These are phyloP conservation scores for Hymenochaete sp. DNA, from an alignment of 1,284 basidiomycete genomes.

Conservation along the genomic window DNA sequence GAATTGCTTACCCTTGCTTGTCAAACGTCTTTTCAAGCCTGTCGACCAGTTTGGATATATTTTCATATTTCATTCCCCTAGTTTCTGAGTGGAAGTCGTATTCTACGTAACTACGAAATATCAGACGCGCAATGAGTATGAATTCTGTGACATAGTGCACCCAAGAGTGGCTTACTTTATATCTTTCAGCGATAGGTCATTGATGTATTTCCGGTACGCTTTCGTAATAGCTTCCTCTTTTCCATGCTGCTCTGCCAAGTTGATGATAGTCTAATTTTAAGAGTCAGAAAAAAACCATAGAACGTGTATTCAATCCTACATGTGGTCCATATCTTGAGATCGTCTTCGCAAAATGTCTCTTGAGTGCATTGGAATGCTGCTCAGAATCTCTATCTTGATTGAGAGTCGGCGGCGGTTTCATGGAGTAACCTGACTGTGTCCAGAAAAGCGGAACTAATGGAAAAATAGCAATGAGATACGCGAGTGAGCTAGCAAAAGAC, in stretches of 20 bases:
- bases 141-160: not conserved
- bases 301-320: constrained; percentile 33
- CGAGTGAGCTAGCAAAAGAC: constrained; percentile 8
- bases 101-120: constrained; percentile 44
- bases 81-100: constrained; percentile 93
- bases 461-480: constrained; percentile 5
- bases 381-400: constrained; percentile 62
- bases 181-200: constrained; percentile 51
- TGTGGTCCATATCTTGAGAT: constrained; percentile 68
- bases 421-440: constrained; percentile 74
- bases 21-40: constrained; percentile 67
- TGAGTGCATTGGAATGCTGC: constrained; percentile 65
- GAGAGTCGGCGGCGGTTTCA: constrained; percentile 84
- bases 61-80: constrained; percentile 89
- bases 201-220: constrained; percentile 67
- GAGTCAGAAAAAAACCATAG: too few relatives aligned
- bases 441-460: constrained; percentile 78
- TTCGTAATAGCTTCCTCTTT: constrained; percentile 75
- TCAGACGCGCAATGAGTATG: constrained; percentile 16
- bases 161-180: constrained; percentile 41
- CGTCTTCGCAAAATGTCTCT: constrained; percentile 68
- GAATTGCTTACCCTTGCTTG: constrained; percentile 52
- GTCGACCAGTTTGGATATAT: constrained; percentile 74
- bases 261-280: constrained; percentile 69
- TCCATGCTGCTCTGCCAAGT: constrained; percentile 85